Evolutionary conservation across 805 yeast genomes (phyloP), one percentile per base, ranked within the genome.

Genomic region (Candida orba): DNA sequence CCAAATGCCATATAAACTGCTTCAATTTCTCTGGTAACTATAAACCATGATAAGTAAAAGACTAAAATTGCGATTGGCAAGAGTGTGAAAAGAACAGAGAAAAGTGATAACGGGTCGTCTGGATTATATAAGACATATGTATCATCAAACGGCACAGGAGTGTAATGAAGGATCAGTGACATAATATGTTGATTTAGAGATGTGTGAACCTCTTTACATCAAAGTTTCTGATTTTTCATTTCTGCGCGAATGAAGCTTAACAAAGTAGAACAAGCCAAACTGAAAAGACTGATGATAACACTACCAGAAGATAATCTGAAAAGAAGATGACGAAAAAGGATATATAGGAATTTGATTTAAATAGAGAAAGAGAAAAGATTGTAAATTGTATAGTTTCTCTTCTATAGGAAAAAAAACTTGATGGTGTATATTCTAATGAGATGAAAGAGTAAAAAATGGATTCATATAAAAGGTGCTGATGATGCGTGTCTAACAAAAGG

Each of bases 1-100:
- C 98, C 99, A 2, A 75, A 84, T 0, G 91, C 91, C 49, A 87
- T 71, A 40, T 90, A 66, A 18, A 88, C 79, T 1, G 95, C 86
- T 59, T 90, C 96, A 24, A 87, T 71, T 56, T 93, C 97, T 42
- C 97, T 68, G 0, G 95, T 75, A 13, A 81, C 63, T 36, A 91
- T 66, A 55, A 90, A 84, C 87, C 95, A 84, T 12, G 96, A 78
- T 30, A 87, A 74, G 55, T 90, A 82, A 56, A 85, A 84, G 20
- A 85, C 78, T 62, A 90, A 72, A 18, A 86, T 69, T 34, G 81
- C 75, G 42, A 90, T 84, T 1, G 99, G 99, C 8, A 82, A 67
- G 24, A 93, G 69, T 17, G 98, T 84, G 44, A 84, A 73, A 41
- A 83, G 75, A 1, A 91, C 96, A 9, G 79, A 66, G 1, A 74